Evolutionary conservation across 306 rosid species (phyloP).

Genomic region (Biancaea sappan): DNA sequence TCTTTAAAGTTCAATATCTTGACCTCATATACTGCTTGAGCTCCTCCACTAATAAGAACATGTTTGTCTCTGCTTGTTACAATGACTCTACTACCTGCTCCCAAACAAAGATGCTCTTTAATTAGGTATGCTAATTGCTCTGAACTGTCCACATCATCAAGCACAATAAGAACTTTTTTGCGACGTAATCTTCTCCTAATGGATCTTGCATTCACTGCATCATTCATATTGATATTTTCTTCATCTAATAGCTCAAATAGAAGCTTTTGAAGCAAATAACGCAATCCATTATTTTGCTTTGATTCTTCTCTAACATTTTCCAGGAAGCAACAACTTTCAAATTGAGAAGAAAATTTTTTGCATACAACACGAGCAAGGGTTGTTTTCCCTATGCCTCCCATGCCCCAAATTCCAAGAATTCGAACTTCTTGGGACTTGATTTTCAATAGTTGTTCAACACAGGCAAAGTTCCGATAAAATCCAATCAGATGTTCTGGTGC

Average conservation of each 20-base stretch:
- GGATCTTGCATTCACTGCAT: neutral
- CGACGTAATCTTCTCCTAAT: constrained; percentile 6
- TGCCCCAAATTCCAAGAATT: constrained; percentile 31
- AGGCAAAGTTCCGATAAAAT: neutral
- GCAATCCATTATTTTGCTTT: neutral
- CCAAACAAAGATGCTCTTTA: neutral
- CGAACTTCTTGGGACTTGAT: neutral
- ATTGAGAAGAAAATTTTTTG: constrained; percentile 5
- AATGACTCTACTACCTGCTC: constrained; percentile 34
- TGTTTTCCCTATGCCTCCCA: constrained; percentile 26
- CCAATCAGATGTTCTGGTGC: constrained; percentile 21
- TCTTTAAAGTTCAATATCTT: constrained; percentile 19
- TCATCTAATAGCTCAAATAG: neutral
- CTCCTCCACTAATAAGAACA: neutral
- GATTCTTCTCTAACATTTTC: constrained; percentile 17
- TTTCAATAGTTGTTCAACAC: neutral
- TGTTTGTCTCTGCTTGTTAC: constrained; percentile 36
- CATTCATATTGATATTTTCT: neutral
- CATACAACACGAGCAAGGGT: constrained; percentile 11
- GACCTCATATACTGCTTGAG: constrained; percentile 18
- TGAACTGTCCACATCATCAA: constrained; percentile 32
- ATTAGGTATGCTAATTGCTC: constrained; percentile 4
- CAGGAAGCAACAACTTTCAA: constrained; percentile 33
- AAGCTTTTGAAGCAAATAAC: constrained; percentile 13
- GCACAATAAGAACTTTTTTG: constrained; percentile 26